Percentiles rank a stretch among this genome's conserved stretches.
Conservation (phyloP, 2,329 filamentous ascomycete species). For the Immersiporthe knoxdaviesiana region DNA sequence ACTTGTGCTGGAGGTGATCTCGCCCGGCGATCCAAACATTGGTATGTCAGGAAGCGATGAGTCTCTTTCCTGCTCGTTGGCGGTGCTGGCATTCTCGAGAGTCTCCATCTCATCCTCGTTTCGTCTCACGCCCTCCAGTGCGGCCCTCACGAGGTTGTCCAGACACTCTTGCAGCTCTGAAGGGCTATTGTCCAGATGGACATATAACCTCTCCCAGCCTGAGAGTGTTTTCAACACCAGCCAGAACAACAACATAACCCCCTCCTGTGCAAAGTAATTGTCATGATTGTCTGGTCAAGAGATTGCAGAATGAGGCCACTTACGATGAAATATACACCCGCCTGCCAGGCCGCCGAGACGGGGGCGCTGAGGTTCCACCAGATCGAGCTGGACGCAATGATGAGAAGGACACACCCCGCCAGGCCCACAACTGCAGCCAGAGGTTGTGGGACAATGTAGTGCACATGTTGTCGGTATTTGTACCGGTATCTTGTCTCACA, state of each 20-base stretch:
- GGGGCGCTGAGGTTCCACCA: slow-evolving; percentile 16
- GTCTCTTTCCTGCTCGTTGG: background rate
- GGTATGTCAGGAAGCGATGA: background rate
- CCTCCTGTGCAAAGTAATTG: slow-evolving; percentile 8
- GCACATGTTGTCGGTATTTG: slow-evolving; percentile 13
- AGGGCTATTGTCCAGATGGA: slow-evolving; percentile 13
- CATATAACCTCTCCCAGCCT: slow-evolving; percentile 13
- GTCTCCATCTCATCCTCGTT: background rate
- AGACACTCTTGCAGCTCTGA: slow-evolving; percentile 9
- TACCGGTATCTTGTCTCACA: background rate
- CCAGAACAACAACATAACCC: slow-evolving; percentile 1
- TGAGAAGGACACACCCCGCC: slow-evolving; percentile 16
- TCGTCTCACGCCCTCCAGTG: slow-evolving; percentile 9
- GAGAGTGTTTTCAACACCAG: slow-evolving; percentile 8
- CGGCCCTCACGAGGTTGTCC: slow-evolving; percentile 7
- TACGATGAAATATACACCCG: slow-evolving; percentile 18
- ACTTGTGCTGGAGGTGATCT: background rate
- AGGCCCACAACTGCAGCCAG: slow-evolving; percentile 20
- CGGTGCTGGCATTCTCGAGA: background rate
- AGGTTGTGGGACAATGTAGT: slow-evolving; percentile 19
- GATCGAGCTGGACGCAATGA: slow-evolving; percentile 20
- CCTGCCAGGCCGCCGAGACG: slow-evolving; percentile 15
- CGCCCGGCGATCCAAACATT: background rate
- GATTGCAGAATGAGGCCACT: background rate
- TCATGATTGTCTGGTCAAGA: too few species aligned